A percentile compares a stretch with the other conserved stretches of the same genome.
phyloP scores from a whole-genome alignment of 345 rosid genomes.

The Lenwebbia sp. region DNA sequence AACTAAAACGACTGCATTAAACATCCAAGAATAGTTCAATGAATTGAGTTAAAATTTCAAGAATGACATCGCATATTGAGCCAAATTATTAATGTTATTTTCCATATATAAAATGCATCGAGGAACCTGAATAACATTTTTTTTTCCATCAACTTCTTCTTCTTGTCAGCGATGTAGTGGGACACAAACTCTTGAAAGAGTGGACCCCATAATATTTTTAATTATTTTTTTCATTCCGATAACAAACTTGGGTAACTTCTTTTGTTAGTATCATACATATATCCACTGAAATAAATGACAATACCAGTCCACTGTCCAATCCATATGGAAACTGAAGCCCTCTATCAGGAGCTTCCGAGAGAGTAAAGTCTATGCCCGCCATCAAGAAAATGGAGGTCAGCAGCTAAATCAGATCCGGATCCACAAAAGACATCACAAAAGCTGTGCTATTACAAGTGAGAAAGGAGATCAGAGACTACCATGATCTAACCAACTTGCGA shows the following conservation, averaged over 20 bases:
- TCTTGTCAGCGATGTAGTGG: neutral
- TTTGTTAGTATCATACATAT: rapidly evolving
- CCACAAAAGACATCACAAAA: no score
- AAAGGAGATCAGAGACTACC: neutral
- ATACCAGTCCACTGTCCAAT: neutral
- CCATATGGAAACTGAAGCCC: neutral
- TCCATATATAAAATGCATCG: neutral
- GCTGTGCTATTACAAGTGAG: no score
- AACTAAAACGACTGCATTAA: no score
- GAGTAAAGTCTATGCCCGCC: neutral
- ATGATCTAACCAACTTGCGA: neutral
- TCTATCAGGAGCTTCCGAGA: neutral
- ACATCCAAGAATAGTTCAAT: no score
- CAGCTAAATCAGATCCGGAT: neutral
- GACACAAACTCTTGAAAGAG: no score
- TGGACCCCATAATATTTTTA: no score
- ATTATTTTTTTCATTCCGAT: neutral
- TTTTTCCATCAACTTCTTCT: neutral
- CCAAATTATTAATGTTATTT: neutral
- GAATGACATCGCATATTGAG: no score
- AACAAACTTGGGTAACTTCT: neutral
- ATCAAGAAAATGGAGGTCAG: neutral
- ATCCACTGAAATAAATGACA: neutral
- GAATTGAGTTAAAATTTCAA: no score
- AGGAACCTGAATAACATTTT: neutral